Base-by-base conservation (phyloP, 2,329 filamentous ascomycete genomes). In the Monosporascus sp. region DNA sequence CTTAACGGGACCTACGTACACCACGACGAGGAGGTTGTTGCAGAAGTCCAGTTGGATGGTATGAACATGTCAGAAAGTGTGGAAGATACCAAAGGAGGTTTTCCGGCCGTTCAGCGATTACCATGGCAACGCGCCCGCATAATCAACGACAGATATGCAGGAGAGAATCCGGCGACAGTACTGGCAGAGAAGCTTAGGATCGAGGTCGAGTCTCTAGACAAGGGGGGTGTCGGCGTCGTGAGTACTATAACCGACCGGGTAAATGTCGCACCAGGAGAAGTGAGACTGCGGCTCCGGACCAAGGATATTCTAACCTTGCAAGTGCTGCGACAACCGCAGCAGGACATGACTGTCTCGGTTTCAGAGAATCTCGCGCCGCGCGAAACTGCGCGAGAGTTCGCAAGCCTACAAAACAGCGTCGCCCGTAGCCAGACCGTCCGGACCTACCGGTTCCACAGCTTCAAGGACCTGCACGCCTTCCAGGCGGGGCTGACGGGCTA, bases 211-310 rank as follows among this genome's bases (percentile, higher is more conserved):
- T 90, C 88, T 59, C 83, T 87, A 56, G 84, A 86, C 51, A 66
- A 64, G 53, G 59, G 59, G 19, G 66, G 66, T 24, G 59, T 63
- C 38, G 65, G 66, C 6, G 63, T 69, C 20, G 60, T 68, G 60
- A 90, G 91, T 48, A 90, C 86, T 43, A 76, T 95, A 17, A 90
- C 89, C 2, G 92, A 97, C 71, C 83, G 91, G 38, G 78, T 96
- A 65, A 96, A 96, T 61, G 78, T 95, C 62, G 86, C 80, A 2
- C 86, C 86, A 11, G 88, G 88, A n/a, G 87, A 91, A 69, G 68
- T 91, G 61, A 83, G 83, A 61, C 68, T 91, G 48, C 78, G 83
- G 31, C 74, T 91, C 36, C 83, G 87, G 59, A 80, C 87, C 34
- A 76, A 78, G 52, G 80, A 83, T 51, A 77, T 78, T 22, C 83